These are phyloP conservation scores for Neurospora intermedia DNA, from an alignment of 495 filamentous ascomycete species.

Conservation along the genomic window DNA sequence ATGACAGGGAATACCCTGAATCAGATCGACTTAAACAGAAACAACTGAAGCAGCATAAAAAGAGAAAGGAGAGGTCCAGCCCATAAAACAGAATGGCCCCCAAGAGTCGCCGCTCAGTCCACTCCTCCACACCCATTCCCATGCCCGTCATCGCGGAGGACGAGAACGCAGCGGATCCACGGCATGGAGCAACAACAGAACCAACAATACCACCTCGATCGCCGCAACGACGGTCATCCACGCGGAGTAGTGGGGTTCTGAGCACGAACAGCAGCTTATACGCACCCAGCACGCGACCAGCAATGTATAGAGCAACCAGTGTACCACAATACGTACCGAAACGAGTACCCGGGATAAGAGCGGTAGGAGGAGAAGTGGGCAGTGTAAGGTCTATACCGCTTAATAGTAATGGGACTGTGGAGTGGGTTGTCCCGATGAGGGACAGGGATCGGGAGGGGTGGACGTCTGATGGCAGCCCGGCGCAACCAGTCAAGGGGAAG, in stretches of 20 bases:
- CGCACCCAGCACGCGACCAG: background rate
- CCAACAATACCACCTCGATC: background rate
- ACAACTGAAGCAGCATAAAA: background rate
- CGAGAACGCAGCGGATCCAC: background rate
- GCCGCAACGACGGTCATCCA: background rate
- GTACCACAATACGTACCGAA: background rate
- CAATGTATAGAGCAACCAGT: background rate
- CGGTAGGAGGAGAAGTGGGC: background rate
- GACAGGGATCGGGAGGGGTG: background rate
- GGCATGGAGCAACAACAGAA: background rate
- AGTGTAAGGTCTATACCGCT: background rate
- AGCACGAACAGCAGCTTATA: background rate
- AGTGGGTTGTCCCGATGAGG: background rate
- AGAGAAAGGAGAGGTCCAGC: too few relatives aligned
- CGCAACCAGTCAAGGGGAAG: background rate
- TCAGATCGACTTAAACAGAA: background rate
- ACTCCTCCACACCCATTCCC: background rate
- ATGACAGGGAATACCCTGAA: background rate
- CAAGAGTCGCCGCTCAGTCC: background rate
- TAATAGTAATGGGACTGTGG: background rate
- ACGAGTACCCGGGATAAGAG: background rate
- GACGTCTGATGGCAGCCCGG: background rate
- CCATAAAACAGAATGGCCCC: background rate
- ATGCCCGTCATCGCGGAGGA: background rate
- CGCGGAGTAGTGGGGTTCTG: background rate